These are phyloP conservation scores for Royoungia palumana DNA, from an alignment of 768 basidiomycete species.

Conservation along the genomic window DNA sequence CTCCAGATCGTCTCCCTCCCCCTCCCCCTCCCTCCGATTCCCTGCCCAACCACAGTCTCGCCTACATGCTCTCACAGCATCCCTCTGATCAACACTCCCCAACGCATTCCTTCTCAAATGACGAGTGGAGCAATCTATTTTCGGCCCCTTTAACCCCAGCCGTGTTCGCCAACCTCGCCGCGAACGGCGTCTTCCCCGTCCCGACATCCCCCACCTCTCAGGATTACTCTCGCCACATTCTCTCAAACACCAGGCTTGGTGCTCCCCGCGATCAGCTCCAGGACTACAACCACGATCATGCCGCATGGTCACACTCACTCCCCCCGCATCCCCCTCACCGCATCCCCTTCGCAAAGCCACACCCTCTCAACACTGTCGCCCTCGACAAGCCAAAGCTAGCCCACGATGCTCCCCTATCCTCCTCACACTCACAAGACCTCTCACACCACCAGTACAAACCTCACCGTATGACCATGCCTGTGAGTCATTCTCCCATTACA, in stretches of 20 bases:
- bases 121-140: conserved; percentile 59
- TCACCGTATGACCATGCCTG: conserved; percentile 13
- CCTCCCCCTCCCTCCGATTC: conserved; percentile 9
- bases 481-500: conserved; percentile 6
- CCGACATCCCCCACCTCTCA: conserved; percentile 31
- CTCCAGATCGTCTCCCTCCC: conserved; percentile 34
- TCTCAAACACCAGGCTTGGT: conserved; percentile 16
- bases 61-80: conserved; percentile 15
- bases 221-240: conserved; percentile 32
- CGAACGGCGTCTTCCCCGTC: conserved; percentile 53
- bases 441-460: conserved; percentile 12
- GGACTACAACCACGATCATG: conserved; percentile 22
- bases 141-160: conserved; percentile 59
- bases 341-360: conserved; percentile 30
- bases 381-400: conserved; percentile 25
- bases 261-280: conserved; percentile 13
- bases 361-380: conserved; percentile 14
- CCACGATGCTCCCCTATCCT: conserved; percentile 13
- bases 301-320: conserved; percentile 26
- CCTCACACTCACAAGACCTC: conserved; percentile 10
- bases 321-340: conserved; percentile 26
- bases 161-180: conserved; percentile 58
- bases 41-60: conserved; percentile 23
- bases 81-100: conserved; percentile 14
- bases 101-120: conserved; percentile 26